Conservation (phyloP, 768 basidiomycete genomes). For the Zangia roseola region DNA sequence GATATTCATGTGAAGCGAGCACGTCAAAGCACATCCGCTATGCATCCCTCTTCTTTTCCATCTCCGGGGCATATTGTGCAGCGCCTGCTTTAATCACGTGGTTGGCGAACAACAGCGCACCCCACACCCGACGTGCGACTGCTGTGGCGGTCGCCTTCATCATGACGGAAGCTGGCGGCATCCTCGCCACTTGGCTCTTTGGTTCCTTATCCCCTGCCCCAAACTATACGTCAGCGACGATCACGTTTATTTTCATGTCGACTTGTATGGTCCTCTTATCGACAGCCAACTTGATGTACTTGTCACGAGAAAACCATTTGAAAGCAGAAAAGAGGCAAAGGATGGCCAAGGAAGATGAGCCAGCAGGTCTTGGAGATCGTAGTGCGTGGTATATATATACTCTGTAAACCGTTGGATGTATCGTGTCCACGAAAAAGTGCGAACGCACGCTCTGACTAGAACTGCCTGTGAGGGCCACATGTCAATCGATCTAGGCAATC, state of each 20-base stretch:
- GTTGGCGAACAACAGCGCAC: conserved; percentile 61
- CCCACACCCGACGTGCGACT: conserved; percentile 56
- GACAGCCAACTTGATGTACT: conserved; percentile 40
- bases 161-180: conserved; percentile 56
- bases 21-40: conserved; percentile 46
- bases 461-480: too few species aligned
- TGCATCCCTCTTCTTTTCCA: conserved; percentile 54
- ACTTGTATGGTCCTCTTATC: conserved; percentile 38
- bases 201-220: conserved; percentile 50
- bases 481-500: too few species aligned
- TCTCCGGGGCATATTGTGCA: conserved; percentile 49
- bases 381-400: conserved; percentile 59
- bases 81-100: conserved; percentile 58
- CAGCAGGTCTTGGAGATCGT: conserved; percentile 44
- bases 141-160: conserved; percentile 56
- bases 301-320: conserved; percentile 43
- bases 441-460: background rate
- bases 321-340: conserved; percentile 40
- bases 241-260: conserved; percentile 37
- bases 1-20: conserved; percentile 5
- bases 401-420: conserved; percentile 27
- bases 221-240: conserved; percentile 47
- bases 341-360: conserved; percentile 37
- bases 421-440: background rate
- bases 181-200: conserved; percentile 61